phyloP scores from a whole-genome alignment of 2,329 filamentous ascomycete species.

The Zymoseptoria pseudotritici region DNA sequence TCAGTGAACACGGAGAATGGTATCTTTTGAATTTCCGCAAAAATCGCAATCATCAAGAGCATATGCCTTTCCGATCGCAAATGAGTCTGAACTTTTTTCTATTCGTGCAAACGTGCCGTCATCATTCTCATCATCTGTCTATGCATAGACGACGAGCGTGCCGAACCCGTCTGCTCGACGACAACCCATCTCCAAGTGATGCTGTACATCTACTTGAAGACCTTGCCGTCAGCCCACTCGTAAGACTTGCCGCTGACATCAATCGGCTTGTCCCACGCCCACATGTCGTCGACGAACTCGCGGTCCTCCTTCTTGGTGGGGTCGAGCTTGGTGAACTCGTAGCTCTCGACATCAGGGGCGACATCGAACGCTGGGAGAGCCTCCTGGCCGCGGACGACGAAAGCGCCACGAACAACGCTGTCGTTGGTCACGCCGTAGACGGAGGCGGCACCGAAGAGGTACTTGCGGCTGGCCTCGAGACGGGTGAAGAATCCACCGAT shows the following conservation, averaged over 20 bases:
- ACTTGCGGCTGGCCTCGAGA: slow-evolving; percentile 97
- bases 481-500: slow-evolving; percentile 96
- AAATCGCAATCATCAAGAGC: not conserved
- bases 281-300: slow-evolving; percentile 77
- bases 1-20: not conserved
- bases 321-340: slow-evolving; percentile 95
- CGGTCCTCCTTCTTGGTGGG: slow-evolving; percentile 74
- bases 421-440: slow-evolving; percentile 86
- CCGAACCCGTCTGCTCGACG: not conserved
- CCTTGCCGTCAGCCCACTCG: slow-evolving; percentile 84
- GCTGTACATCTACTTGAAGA: slow-evolving; percentile 79
- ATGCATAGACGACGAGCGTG: not conserved
- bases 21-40: not conserved
- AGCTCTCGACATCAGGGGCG: slow-evolving; percentile 94
- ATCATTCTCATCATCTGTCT: not conserved
- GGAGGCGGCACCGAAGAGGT: slow-evolving; percentile 82
- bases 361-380: slow-evolving; percentile 83
- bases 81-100: not conserved
- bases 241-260: slow-evolving; percentile 79
- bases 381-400: slow-evolving; percentile 90
- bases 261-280: slow-evolving; percentile 86
- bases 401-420: slow-evolving; percentile 86
- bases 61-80: not conserved
- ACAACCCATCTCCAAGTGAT: not conserved
- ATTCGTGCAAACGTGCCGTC: not conserved